These are phyloP conservation scores for Tetragonia tetragonoides DNA, from an alignment of 148 eudicot genomes.

Conservation along the genomic window DNA sequence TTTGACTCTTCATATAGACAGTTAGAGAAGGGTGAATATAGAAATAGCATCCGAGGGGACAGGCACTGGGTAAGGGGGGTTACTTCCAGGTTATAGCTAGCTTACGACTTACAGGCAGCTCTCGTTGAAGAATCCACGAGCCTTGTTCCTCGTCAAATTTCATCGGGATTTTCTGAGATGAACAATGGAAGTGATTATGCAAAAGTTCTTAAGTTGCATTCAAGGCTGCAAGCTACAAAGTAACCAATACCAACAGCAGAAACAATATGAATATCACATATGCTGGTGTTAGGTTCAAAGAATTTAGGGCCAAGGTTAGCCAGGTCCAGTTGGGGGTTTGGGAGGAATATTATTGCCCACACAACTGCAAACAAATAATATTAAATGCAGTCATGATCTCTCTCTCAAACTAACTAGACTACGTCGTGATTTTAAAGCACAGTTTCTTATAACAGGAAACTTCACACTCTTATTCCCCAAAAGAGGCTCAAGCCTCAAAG, in stretches of 20 bases:
- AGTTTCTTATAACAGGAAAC: neutral
- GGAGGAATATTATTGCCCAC: too few species aligned
- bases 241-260: neutral
- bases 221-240: conserved; percentile 6
- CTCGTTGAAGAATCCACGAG: conserved; percentile 69
- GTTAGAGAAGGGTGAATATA: neutral
- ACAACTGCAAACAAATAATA: neutral
- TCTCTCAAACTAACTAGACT: neutral
- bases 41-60: neutral
- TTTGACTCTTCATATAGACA: neutral
- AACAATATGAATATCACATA: neutral
- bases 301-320: neutral
- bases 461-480: neutral
- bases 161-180: conserved; percentile 67
- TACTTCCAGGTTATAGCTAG: neutral
- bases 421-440: neutral
- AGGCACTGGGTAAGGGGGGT: neutral
- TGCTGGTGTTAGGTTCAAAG: neutral
- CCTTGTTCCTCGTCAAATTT: conserved; percentile 50
- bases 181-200: conserved; percentile 8
- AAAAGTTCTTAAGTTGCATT: conserved; percentile 8
- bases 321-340: neutral
- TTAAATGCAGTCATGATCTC: neutral
- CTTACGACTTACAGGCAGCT: conserved; percentile 60
- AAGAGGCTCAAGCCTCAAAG: neutral